Base-by-base conservation (phyloP, 108 stramenopile species). In the Skeletonema menzelii region DNA sequence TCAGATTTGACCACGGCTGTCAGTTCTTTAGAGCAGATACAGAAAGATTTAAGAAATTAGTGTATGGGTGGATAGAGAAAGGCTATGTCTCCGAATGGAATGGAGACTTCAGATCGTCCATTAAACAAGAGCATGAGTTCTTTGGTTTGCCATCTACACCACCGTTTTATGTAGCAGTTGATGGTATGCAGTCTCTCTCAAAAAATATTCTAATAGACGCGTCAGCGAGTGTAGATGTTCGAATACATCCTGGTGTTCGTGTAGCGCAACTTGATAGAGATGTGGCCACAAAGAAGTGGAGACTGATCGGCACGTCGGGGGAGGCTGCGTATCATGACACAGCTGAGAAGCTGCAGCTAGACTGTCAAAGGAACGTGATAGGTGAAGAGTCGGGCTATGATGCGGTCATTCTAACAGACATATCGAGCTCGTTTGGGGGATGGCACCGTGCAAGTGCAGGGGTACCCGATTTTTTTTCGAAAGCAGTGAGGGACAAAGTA, bases 381-480 rank as follows among this genome's bases (percentile, higher is more conserved):
- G 71, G 56, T 17, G 26, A 55, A 37, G 30, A 65, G 13, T 37
- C 37, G 22, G 78, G 62, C 35, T 86, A 82, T 62, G 88, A 89
- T 72, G 86, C 77, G 8, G 79, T 89, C 13, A 59, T 89, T 42
- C 63, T 89, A n/a, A 89, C 88, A 0, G 88, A 89, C 60, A 77
- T 85, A 2, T 67, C 63, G 35, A 80, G 82, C 2, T 65, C 82
- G 0, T 86, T 83, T 49, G 86, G 70, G n/a, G 37, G 63, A 19
- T 89, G 88, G 88, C 88, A 89, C 31, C 73, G 88, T 35, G 88
- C 88, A 7, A 82, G 79, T 13, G 88, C 86, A 15, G 88, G 88
- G 13, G 73, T 89, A 11, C 88, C 88, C 3, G 72, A 76, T 35
- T 24, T 22, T 13, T 81, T 89, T 64, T 71, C 80, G 1, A n/a